phyloP scores from a whole-genome alignment of 2,329 filamentous ascomycete species.

The Fragosphaeria purpurea region DNA sequence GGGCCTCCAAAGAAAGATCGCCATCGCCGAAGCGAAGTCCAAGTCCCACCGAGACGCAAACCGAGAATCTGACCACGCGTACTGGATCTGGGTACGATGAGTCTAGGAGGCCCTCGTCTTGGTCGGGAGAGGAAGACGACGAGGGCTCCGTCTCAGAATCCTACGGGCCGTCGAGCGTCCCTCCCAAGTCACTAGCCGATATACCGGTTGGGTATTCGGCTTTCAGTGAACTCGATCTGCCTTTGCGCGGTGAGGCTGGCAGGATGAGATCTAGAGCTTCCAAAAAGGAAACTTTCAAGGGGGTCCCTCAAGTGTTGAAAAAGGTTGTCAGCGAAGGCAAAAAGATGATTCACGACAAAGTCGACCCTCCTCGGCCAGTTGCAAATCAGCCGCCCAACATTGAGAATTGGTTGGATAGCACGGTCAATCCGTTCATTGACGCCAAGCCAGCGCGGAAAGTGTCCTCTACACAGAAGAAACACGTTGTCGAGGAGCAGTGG shows the following conservation, averaged over 20 bases:
- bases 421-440: conserved; percentile 53
- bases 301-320: conserved; percentile 52
- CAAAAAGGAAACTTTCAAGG: conserved; percentile 47
- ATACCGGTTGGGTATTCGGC: conserved; percentile 56
- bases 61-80: conserved; percentile 16
- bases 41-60: conserved; percentile 22
- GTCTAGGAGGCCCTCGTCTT: conserved; percentile 5
- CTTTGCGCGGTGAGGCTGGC: conserved; percentile 36
- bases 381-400: conserved; percentile 53
- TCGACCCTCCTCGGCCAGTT: conserved; percentile 42
- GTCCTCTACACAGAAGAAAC: conserved; percentile 19
- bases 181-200: conserved; percentile 46
- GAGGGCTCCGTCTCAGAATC: conserved; percentile 25
- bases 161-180: conserved; percentile 29
- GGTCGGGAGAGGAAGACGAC: conserved; percentile 7
- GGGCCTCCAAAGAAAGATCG: conserved; percentile 3
- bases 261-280: conserved; percentile 37
- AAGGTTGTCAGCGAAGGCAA: conserved; percentile 55
- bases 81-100: conserved; percentile 21
- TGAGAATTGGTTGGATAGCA: conserved; percentile 54
- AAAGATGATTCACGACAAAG: conserved; percentile 53
- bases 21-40: conserved; percentile 18
- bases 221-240: conserved; percentile 54
- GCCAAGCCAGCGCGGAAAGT: conserved; percentile 8
- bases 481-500: conserved; percentile 26